A percentile compares a stretch with the other conserved stretches of the same genome.
Conservation (phyloP, 2,329 filamentous ascomycete genomes). For the Cercospora zeae-maydis region DNA sequence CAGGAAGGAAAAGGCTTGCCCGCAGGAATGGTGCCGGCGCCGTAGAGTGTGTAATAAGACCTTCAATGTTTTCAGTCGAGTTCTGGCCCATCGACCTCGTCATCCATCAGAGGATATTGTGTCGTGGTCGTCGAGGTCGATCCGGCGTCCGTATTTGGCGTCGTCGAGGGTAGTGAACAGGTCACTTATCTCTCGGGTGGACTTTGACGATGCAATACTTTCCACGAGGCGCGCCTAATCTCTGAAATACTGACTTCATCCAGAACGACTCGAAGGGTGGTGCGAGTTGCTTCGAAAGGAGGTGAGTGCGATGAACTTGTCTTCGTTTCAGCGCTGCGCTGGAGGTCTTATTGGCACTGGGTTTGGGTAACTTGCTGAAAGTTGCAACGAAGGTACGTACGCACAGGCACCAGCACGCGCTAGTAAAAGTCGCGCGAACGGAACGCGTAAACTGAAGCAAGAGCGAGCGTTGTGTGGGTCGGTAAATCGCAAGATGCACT, state of each 20-base stretch:
- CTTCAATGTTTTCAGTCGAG: no score
- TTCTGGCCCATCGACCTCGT: no score
- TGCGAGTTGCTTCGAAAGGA: background rate
- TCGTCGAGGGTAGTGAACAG: no score
- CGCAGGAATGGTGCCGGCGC: background rate
- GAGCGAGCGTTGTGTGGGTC: no score
- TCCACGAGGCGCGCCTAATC: no score
- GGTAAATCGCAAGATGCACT: background rate
- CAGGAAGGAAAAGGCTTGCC: slow-evolving; percentile 8
- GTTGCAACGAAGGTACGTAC: background rate
- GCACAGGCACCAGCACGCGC: background rate
- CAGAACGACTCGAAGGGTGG: no score
- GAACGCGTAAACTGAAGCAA: background rate
- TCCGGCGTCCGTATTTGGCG: no score
- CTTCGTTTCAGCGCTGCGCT: background rate
- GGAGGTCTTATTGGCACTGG: background rate
- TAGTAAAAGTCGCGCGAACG: background rate
- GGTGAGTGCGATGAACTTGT: background rate
- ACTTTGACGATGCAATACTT: no score
- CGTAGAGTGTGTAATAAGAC: background rate
- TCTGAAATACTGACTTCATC: no score
- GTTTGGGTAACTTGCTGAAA: background rate
- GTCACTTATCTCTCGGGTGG: no score
- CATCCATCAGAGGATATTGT: no score
- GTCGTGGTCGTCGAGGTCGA: no score